These are phyloP conservation scores for Geosmithia flava DNA, from an alignment of 2,329 filamentous ascomycete genomes.

Conservation along the genomic window DNA sequence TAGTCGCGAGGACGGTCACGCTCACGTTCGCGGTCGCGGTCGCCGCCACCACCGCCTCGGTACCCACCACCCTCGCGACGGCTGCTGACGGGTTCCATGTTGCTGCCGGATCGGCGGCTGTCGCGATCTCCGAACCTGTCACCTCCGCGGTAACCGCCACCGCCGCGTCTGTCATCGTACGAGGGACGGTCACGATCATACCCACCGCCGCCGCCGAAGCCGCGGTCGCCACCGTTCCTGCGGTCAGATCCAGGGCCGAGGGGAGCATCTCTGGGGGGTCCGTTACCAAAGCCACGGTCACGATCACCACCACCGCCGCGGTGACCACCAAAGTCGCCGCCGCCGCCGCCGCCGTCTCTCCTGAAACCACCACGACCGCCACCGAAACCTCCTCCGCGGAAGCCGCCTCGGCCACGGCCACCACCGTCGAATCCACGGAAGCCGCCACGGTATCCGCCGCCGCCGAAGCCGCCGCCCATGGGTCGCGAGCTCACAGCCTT, in stretches of 20 bases:
- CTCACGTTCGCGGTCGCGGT: conserved; percentile 31
- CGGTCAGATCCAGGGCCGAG: conserved; percentile 42
- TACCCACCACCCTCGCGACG: conserved; percentile 12
- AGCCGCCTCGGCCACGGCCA: conserved; percentile 24
- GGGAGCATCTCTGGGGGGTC: conserved; percentile 39
- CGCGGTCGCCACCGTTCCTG: conserved; percentile 21
- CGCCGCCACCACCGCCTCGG: conserved; percentile 14
- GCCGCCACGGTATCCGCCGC: conserved; percentile 28
- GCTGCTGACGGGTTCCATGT: conserved; percentile 71
- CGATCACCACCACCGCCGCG: conserved; percentile 22
- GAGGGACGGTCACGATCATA: conserved; percentile 46
- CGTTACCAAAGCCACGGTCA: conserved; percentile 12
- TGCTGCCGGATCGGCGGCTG: conserved; percentile 53
- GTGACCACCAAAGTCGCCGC: conserved; percentile 12
- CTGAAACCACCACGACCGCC: conserved; percentile 45
- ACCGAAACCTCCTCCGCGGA: conserved; percentile 30
- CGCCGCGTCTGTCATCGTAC: conserved; percentile 43
- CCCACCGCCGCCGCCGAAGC: conserved; percentile 32
- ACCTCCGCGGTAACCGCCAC: conserved; percentile 20
- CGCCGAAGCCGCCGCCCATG: conserved; percentile 46
- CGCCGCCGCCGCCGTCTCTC: conserved; percentile 14
- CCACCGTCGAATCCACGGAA: conserved; percentile 31
- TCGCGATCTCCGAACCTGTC: conserved; percentile 16
- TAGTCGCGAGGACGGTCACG: conserved; percentile 28
- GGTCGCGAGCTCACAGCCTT: conserved; percentile 61